Conservation (phyloP, 371 early-diverging fungal genomes). For the Mortierella sp. region DNA sequence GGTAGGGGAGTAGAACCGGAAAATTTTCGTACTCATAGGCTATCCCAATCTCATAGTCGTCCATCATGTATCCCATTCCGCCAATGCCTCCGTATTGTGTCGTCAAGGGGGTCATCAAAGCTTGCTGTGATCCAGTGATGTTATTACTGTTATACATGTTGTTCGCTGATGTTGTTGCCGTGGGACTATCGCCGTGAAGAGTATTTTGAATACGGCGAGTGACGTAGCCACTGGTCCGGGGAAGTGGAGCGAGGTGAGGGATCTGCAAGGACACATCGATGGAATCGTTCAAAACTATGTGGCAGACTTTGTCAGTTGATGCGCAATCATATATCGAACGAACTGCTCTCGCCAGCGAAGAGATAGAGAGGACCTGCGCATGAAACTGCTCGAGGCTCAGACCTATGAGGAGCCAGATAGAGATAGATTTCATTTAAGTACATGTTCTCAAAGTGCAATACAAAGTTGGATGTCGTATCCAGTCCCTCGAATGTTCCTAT, state of each 20-base stretch:
- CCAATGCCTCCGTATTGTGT: constrained; percentile 38
- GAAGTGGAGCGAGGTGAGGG: constrained; percentile 62
- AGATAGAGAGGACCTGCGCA: constrained; percentile 55
- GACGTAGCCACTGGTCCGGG: constrained; percentile 23
- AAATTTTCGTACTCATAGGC: constrained; percentile 76
- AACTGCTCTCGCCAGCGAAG: constrained; percentile 72
- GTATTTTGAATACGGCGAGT: constrained; percentile 26
- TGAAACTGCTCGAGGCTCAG: constrained; percentile 46
- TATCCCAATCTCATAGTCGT: constrained; percentile 62
- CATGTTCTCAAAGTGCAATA: neutral
- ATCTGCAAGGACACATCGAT: constrained; percentile 84
- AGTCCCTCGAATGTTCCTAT: no score
- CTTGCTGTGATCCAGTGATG: constrained; percentile 35
- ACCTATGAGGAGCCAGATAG: constrained; percentile 1
- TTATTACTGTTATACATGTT: constrained; percentile 9
- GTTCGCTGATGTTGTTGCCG: constrained; percentile 18
- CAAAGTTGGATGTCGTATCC: no score
- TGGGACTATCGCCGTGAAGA: constrained; percentile 19
- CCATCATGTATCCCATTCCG: constrained; percentile 50
- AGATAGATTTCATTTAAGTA: neutral
- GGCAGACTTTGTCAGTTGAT: constrained; percentile 69
- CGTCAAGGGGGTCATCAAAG: constrained; percentile 39
- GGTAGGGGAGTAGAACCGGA: constrained; percentile 88
- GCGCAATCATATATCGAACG: constrained; percentile 73
- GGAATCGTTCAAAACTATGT: constrained; percentile 83